Conservation (phyloP, 352 stramenopile genomes). For the Phytophthora idaei region DNA sequence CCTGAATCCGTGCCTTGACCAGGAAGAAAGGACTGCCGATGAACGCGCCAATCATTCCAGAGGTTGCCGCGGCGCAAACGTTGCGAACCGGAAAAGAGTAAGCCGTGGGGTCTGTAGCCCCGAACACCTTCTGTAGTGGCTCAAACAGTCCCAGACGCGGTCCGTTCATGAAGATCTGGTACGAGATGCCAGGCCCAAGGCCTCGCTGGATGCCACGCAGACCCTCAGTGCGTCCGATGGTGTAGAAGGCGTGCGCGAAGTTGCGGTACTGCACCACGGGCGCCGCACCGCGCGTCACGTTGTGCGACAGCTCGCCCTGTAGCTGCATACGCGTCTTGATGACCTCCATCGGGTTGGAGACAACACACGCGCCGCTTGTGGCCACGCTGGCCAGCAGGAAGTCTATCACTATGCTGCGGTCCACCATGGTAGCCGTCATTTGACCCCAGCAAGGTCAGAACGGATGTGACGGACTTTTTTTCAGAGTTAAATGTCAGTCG, state of each 20-base stretch:
- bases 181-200: conserved; percentile 76
- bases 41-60: conserved; percentile 74
- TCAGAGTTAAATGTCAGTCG: conserved; percentile 6
- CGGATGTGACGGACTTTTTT: conserved; percentile 8
- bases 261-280: conserved; percentile 80
- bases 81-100: conserved; percentile 81
- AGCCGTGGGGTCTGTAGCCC: conserved; percentile 76
- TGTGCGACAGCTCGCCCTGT: conserved; percentile 78
- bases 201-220: conserved; percentile 81
- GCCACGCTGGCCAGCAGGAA: conserved; percentile 72
- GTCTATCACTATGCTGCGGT: conserved; percentile 68
- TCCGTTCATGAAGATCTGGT: conserved; percentile 87
- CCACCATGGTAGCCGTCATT: conserved; percentile 22
- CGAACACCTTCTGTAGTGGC: conserved; percentile 79
- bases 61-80: conserved; percentile 73
- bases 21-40: conserved; percentile 88
- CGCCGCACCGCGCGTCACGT: conserved; percentile 36
- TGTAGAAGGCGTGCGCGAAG: conserved; percentile 88
- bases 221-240: conserved; percentile 78
- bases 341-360: conserved; percentile 91
- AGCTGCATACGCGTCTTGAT: conserved; percentile 92
- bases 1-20: conserved; percentile 86
- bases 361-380: conserved; percentile 69
- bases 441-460: conserved; percentile 5
- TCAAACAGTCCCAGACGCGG: conserved; percentile 80